Percentiles rank a stretch among this genome's conserved stretches.
These are phyloP conservation scores for Rhynchosporium secalis DNA, from an alignment of 2,329 filamentous ascomycete species.

Conservation along the genomic window DNA sequence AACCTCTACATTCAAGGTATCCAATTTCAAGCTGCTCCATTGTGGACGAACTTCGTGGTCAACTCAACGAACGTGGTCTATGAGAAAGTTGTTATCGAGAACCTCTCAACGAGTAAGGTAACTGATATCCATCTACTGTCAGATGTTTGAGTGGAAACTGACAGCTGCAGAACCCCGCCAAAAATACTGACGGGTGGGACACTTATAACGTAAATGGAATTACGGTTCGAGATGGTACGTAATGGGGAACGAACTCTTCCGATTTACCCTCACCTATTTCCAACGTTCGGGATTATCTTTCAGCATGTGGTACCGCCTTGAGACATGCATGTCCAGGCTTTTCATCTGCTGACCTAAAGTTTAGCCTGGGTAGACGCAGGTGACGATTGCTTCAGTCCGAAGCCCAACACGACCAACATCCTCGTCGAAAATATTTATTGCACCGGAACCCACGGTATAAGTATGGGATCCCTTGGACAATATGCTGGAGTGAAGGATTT, in stretches of 20 bases:
- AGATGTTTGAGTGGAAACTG: slow-evolving; percentile 17
- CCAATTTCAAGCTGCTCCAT: slow-evolving; percentile 59
- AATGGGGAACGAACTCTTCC: too few relatives aligned
- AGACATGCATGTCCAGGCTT: too few relatives aligned
- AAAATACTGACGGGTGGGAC: slow-evolving; percentile 66
- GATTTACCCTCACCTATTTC: too few relatives aligned
- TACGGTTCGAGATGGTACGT: slow-evolving; percentile 45
- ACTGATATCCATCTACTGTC: background rate
- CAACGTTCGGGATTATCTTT: too few relatives aligned
- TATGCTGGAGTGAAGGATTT: slow-evolving; percentile 55
- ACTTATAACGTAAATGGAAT: slow-evolving; percentile 57
- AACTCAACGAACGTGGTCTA: slow-evolving; percentile 55
- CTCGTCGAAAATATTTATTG: slow-evolving; percentile 61
- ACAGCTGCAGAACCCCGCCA: slow-evolving; percentile 48
- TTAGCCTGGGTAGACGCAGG: slow-evolving; percentile 52
- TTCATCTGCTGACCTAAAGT: too few relatives aligned
- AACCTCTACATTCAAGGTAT: slow-evolving; percentile 58
- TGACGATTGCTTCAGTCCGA: slow-evolving; percentile 63
- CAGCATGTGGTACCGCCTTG: too few relatives aligned
- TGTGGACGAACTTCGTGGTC: slow-evolving; percentile 64
- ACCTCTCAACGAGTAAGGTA: slow-evolving; percentile 49
- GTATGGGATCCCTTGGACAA: slow-evolving; percentile 60
- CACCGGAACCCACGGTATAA: slow-evolving; percentile 58
- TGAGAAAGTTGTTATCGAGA: slow-evolving; percentile 55
- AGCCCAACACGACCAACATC: slow-evolving; percentile 58